These are phyloP conservation scores for Xanthoparmelia taractica DNA, from an alignment of 495 filamentous ascomycete species.

Conservation along the genomic window DNA sequence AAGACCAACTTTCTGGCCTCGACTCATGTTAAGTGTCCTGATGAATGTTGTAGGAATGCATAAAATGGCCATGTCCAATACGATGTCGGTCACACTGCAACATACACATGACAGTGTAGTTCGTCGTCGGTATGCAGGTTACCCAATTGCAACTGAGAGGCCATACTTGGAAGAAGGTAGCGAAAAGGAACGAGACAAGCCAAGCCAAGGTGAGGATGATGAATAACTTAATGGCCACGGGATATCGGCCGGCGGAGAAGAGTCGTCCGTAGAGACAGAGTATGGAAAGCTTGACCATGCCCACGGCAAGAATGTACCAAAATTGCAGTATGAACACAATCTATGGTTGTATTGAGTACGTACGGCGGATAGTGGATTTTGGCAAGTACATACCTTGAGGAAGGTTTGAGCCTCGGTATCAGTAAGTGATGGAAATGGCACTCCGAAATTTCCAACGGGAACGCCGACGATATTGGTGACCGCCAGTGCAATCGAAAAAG, in stretches of 20 bases:
- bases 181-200: slow-evolving; percentile 20
- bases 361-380: background rate
- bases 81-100: slow-evolving; percentile 13
- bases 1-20: slow-evolving; percentile 14
- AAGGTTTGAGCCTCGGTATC: slow-evolving; percentile 1
- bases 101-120: slow-evolving; percentile 19
- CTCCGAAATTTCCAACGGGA: slow-evolving; percentile 17
- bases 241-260: slow-evolving; percentile 14
- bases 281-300: slow-evolving; percentile 19
- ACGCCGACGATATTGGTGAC: slow-evolving; percentile 20
- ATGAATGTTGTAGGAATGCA: slow-evolving; percentile 17
- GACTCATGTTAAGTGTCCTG: slow-evolving; percentile 14
- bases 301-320: slow-evolving; percentile 20
- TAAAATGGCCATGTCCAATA: slow-evolving; percentile 17
- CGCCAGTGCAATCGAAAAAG: slow-evolving; percentile 16
- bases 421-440: background rate
- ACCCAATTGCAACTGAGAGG: slow-evolving; percentile 22
- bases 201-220: slow-evolving; percentile 10
- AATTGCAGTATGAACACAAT: slow-evolving; percentile 21
- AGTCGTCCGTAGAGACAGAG: slow-evolving; percentile 18
- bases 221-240: slow-evolving; percentile 8
- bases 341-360: background rate
- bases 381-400: slow-evolving; percentile 7
- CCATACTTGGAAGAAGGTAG: slow-evolving; percentile 18
- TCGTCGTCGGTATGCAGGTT: slow-evolving; percentile 9